Evolutionary conservation across 345 rosid species (phyloP).

Genomic region (Capsella bursapastoris): DNA sequence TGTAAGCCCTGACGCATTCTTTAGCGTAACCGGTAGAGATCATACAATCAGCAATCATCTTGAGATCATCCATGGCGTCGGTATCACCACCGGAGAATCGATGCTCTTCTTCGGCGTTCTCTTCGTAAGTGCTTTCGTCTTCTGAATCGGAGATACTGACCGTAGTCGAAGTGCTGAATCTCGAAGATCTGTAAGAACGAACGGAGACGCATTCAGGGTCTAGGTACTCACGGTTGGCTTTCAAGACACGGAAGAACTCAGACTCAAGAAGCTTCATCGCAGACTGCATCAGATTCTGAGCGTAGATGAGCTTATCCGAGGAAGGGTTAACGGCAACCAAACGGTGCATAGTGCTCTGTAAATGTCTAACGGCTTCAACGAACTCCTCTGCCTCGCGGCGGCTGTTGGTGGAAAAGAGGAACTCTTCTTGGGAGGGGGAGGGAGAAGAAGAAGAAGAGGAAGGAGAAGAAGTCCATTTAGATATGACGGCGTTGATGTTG

Average conservation of each 20-base stretch:
- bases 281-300: constrained; percentile 62
- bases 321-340: constrained; percentile 44
- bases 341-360: constrained; percentile 69
- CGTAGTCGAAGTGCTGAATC: constrained; percentile 51
- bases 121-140: constrained; percentile 40
- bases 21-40: constrained; percentile 72
- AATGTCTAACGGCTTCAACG: constrained; percentile 49
- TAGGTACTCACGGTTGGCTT: constrained; percentile 57
- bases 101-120: constrained; percentile 52
- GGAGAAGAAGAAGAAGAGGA: background rate
- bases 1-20: constrained; percentile 73
- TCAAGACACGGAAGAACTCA: constrained; percentile 67
- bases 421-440: constrained; percentile 8
- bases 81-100: constrained; percentile 47
- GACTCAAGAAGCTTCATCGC: constrained; percentile 78
- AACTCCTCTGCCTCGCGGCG: constrained; percentile 67
- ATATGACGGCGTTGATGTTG: constrained; percentile 48
- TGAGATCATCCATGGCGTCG: constrained; percentile 67
- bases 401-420: constrained; percentile 52
- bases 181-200: constrained; percentile 52
- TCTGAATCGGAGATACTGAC: constrained; percentile 46
- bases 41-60: constrained; percentile 89
- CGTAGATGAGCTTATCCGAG: constrained; percentile 51
- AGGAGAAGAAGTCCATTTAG: constrained; percentile 50
- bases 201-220: constrained; percentile 75